Evolutionary conservation across 176 grass and related monocot genomes (phyloP), one percentile per base, ranked within the genome.

Genomic region (Poa annua): DNA sequence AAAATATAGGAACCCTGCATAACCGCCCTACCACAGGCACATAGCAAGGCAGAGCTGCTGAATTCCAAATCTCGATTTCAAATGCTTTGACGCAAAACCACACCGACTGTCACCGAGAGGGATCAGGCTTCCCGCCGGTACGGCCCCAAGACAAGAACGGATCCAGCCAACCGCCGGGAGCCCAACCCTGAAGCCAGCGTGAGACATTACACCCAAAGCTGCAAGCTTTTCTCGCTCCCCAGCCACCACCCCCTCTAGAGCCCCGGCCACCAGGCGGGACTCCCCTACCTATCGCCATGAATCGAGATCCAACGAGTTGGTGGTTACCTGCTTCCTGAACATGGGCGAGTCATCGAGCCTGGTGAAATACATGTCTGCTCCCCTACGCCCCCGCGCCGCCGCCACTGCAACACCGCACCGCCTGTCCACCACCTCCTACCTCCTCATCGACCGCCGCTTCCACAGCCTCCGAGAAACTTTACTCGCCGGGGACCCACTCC

Each of bases 311-410:
- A 62, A 78, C 3, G 24, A 20, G 34, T 32, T 0, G 1, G 19
- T 2, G 20, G 8, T 7, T 6, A 96, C 96, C 97, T 99, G 97
- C 75, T 99, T 93, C 49, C 97, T 82, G 76, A 99, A 99, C 97
- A 99, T 99, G 22, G 97, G 97, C 59, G 97, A 99, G 86, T 99
- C 97, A 76, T 99, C 97, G 78, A 99, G 97, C 85, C 94, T 89
- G 67, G 89, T 68, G 89, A 99, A 99, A 79, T 81, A 89, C 97
- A 99, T 99, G 71, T 55, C 80, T 79, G 89, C 90, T 29, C 62
- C 21, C 77, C 65, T 34, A 50, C 56, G 62, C 67, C 32, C 42
- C 84, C 26, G 7, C 48, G 0, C 41, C 39, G 11, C 66, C 14
- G 73, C 80, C 64, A 59, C 84, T 68, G 81, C 81, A 76, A 52